Percentiles rank a stretch among this genome's conserved stretches.
phyloP scores from a whole-genome alignment of 257 asterid species.

The Nemophila menziesii region DNA sequence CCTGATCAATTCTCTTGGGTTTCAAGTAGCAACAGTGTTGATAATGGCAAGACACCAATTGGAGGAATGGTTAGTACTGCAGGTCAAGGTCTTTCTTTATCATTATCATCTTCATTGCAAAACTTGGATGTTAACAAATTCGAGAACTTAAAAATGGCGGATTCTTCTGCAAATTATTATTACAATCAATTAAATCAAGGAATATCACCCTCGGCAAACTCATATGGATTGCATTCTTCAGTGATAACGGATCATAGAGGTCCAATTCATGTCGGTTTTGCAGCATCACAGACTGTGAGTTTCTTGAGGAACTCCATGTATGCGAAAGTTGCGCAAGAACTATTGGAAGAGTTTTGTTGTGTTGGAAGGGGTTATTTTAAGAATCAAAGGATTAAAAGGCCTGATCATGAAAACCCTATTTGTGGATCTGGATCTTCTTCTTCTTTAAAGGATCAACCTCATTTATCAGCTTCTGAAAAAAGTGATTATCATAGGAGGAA shows the following conservation, averaged over 20 bases:
- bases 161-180: constrained; percentile 10
- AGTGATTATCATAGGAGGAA: constrained; percentile 60
- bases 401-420: constrained; percentile 50
- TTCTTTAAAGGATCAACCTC: constrained; percentile 24
- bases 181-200: constrained; percentile 24
- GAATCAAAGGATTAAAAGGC: constrained; percentile 18
- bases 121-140: constrained; percentile 30
- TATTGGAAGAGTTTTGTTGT: constrained; percentile 61
- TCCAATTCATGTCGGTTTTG: constrained; percentile 35
- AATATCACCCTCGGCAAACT: constrained; percentile 2
- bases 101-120: constrained; percentile 43
- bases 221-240: not conserved
- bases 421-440: constrained; percentile 6
- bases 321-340: constrained; percentile 43
- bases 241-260: constrained; percentile 10
- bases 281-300: constrained; percentile 23
- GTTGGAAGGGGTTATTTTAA: constrained; percentile 47
- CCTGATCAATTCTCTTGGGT: constrained; percentile 30
- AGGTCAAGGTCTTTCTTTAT: constrained; percentile 60
- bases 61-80: constrained; percentile 27
- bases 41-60: constrained; percentile 5
- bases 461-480: constrained; percentile 45
- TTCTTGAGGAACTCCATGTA: constrained; percentile 36
- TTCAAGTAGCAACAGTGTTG: constrained; percentile 14
- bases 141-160: constrained; percentile 27